These are phyloP conservation scores for Solanum clarkiae DNA, from an alignment of 257 asterid genomes.

Conservation along the genomic window DNA sequence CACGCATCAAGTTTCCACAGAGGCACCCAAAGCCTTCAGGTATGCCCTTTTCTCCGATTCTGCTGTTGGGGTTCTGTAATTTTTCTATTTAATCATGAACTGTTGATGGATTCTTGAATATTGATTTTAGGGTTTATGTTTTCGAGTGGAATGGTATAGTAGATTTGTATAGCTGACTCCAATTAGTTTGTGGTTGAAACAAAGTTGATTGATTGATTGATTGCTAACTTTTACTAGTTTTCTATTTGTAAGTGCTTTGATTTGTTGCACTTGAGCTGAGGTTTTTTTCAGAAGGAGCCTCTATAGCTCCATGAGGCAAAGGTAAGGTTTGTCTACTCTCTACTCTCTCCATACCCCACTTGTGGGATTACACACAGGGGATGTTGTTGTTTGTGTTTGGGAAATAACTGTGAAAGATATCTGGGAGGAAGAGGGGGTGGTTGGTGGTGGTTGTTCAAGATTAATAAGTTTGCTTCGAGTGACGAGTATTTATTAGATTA, in stretches of 20 bases:
- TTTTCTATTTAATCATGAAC: background rate
- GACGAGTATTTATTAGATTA: background rate
- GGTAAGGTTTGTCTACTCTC: too few species aligned
- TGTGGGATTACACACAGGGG: too few species aligned
- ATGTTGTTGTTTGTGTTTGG: background rate
- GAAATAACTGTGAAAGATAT: background rate
- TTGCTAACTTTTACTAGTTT: background rate
- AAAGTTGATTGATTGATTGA: background rate
- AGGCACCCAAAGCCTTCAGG: slow-evolving; percentile 57
- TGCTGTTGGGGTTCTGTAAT: background rate
- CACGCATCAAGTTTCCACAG: slow-evolving; percentile 75
- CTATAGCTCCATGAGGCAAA: too few species aligned
- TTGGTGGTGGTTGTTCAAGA: background rate
- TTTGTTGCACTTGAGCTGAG: too few species aligned
- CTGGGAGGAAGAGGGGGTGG: background rate
- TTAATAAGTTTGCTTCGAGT: background rate
- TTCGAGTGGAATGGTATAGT: background rate
- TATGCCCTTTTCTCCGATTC: background rate
- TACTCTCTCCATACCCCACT: too few species aligned
- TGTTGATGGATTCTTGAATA: background rate
- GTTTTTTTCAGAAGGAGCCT: too few species aligned
- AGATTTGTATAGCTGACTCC: background rate
- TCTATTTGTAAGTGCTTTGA: too few species aligned
- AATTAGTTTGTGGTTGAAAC: background rate
- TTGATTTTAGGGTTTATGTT: too few species aligned